Conservation (phyloP, 2,329 filamentous ascomycete genomes). For the Hymenoscyphus repandus region DNA sequence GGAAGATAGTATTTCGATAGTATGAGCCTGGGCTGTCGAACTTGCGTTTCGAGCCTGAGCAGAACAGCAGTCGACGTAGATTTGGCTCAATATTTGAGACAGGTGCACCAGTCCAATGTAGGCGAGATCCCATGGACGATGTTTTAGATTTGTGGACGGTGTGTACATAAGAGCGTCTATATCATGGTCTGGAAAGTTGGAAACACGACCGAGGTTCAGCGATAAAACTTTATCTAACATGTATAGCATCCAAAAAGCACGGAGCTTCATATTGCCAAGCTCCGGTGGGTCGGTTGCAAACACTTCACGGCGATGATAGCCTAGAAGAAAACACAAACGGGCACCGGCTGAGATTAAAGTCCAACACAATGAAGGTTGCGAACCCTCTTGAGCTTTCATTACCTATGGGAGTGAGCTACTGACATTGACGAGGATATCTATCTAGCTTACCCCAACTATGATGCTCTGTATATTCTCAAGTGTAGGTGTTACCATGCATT, state of each 20-base stretch:
- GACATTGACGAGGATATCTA: not conserved
- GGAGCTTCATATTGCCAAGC: conserved; percentile 12
- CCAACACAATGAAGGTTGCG: conserved; percentile 15
- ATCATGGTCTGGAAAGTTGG: conserved; percentile 15
- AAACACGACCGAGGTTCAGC: conserved; percentile 14
- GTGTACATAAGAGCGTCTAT: conserved; percentile 15
- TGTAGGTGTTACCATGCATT: conserved; percentile 10
- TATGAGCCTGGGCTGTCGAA: conserved; percentile 5
- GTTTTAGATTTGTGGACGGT: conserved; percentile 1
- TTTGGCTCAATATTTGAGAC: conserved; percentile 10
- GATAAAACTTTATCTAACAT: conserved; percentile 19
- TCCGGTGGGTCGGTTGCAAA: conserved; percentile 9
- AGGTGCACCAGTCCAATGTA: conserved; percentile 11
- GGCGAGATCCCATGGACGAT: conserved; percentile 10
- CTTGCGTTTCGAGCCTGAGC: conserved; percentile 4
- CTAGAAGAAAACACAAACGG: conserved; percentile 14
- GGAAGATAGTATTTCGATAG: conserved; percentile 7
- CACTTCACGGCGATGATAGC: conserved; percentile 14
- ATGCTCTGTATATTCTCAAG: conserved; percentile 12
- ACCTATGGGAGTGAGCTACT: conserved; percentile 3
- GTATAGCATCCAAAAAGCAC: conserved; percentile 17
- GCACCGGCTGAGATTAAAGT: conserved; percentile 15
- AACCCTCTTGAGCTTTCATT: conserved; percentile 14
- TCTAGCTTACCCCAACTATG: conserved; percentile 13
- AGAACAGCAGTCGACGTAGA: conserved; percentile 16